A percentile compares a stretch with the other conserved stretches of the same genome.
These are phyloP conservation scores for Nannizziopsis arthrosporioides DNA, from an alignment of 2,329 filamentous ascomycete species.

Conservation along the genomic window DNA sequence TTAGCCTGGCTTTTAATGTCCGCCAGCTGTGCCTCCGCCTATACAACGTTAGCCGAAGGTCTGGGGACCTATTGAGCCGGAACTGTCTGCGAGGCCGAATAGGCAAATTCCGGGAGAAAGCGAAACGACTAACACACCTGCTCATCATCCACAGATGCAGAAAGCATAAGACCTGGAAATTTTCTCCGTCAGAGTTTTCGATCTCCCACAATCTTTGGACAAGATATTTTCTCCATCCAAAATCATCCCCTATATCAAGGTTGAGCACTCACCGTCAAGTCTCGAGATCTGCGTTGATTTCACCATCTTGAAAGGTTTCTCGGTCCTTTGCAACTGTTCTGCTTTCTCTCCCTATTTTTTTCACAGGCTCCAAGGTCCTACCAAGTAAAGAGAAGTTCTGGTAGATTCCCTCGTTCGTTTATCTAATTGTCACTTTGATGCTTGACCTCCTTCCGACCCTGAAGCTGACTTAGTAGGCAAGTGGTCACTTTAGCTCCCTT, in stretches of 20 bases:
- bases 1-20: slow-evolving; percentile 88
- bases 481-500: slow-evolving; percentile 8
- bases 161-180: slow-evolving; percentile 72
- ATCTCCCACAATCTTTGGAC: neutral
- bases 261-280: slow-evolving; percentile 60
- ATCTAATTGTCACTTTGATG: neutral
- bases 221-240: neutral
- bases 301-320: slow-evolving; percentile 51
- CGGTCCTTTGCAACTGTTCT: neutral
- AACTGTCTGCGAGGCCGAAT: neutral
- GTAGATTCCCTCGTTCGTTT: no score
- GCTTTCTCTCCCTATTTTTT: neutral
- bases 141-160: slow-evolving; percentile 87
- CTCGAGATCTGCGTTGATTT: slow-evolving; percentile 87
- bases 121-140: slow-evolving; percentile 40
- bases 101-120: neutral
- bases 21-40: slow-evolving; percentile 61
- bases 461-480: neutral
- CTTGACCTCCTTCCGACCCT: neutral
- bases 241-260: neutral
- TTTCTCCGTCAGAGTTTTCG: neutral
- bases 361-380: no score
- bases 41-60: neutral
- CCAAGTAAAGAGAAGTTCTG: no score
- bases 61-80: neutral